These are phyloP conservation scores for Agaricus blazei DNA, from an alignment of 768 basidiomycete genomes.

Conservation along the genomic window DNA sequence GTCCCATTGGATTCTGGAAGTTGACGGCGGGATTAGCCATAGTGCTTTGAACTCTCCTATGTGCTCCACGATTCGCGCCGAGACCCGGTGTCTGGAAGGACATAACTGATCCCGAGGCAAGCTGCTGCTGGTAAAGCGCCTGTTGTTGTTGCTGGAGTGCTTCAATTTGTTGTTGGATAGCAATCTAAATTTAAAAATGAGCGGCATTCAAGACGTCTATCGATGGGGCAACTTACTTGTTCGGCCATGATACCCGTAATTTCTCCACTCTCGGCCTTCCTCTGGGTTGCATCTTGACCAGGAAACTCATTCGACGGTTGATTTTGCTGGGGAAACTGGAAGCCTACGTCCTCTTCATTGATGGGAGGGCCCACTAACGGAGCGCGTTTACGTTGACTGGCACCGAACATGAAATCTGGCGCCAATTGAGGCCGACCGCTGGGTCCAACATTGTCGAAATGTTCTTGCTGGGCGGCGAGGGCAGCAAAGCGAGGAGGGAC, in stretches of 20 bases:
- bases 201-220: background rate
- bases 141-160: conserved; percentile 88
- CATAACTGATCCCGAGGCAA: conserved; percentile 82
- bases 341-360: conserved; percentile 75
- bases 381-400: conserved; percentile 40
- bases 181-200: conserved; percentile 49
- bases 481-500: conserved; percentile 87
- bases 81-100: conserved; percentile 77
- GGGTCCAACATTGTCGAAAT: conserved; percentile 57
- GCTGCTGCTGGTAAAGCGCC: conserved; percentile 83
- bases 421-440: conserved; percentile 85
- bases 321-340: conserved; percentile 73
- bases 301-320: conserved; percentile 21
- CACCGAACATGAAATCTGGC: conserved; percentile 89
- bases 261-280: conserved; percentile 67
- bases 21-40: conserved; percentile 42
- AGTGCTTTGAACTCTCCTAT: conserved; percentile 86
- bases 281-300: conserved; percentile 35
- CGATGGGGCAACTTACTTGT: conserved; percentile 62
- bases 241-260: conserved; percentile 92
- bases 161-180: conserved; percentile 87
- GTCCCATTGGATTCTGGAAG: conserved; percentile 61
- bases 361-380: conserved; percentile 66
- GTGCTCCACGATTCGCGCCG: conserved; percentile 53
- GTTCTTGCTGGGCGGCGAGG: conserved; percentile 68